Base-by-base conservation (phyloP, 148 eudicot species). In the Salicornia ramosissima region DNA sequence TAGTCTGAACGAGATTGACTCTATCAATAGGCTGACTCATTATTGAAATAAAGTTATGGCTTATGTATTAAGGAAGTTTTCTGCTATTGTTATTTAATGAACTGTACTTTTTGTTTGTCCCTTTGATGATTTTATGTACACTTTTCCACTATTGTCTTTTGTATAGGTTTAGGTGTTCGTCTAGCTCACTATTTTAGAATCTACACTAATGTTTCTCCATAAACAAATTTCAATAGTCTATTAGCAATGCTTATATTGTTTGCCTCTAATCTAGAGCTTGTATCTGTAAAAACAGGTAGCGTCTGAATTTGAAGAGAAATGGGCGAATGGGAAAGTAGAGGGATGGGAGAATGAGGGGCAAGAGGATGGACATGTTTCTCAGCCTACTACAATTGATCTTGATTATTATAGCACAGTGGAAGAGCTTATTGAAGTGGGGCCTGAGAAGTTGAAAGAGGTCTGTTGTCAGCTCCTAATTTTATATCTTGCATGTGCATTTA, bases 401-500 rank as follows among this genome's bases (percentile, higher is more conserved):
- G 97, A 91, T 79, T 89, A 85, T 75, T 89, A 91, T 73, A 86
- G 79, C 71, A 80, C 94, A 52, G 85, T 80, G 60, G 97, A 95
- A 73, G 97, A 91, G 76, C 88, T 95, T 68, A 73, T 91, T 78
- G 91, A 77, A 78, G 86, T 89, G 64, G 99, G 99, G 59, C 93
- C 94, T 34, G 97, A 89, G 77, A 83, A 80, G 73, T 83, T 95
- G 75, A 95, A 95, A 75, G 99, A 91, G 99, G 99, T 91, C 78
- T 66, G 80, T 74, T 24, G 10, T 54, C 18, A 2, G n/a, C n/a
- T n/a, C n/a, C n/a, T n/a, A n/a, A n/a, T 21, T 21, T 43, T 11
- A 25, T 36, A 31, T 11, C 13, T 67, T 42, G 12, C 33, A 18
- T 31, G 22, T 66, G 70, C 4, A 5, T 43, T 31, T 11, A 42